Base-by-base conservation (phyloP, 1,139 yeast genomes). In the Wickerhamiella pararugosa region DNA sequence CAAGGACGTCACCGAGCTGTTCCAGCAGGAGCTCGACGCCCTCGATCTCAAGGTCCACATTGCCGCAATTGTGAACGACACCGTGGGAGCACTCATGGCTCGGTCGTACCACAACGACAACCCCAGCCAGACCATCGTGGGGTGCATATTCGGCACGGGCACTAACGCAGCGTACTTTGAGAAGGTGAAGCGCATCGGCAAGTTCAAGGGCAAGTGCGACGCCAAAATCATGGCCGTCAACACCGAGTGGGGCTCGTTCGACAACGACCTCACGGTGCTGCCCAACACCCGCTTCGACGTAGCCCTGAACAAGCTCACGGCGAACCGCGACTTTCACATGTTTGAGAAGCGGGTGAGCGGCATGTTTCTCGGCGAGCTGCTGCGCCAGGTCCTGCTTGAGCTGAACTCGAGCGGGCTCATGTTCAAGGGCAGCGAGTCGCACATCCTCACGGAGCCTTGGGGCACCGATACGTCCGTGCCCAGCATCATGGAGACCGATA, bases 231-330 rank as follows among this genome's bases (percentile, higher is more conserved):
- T 87, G 96, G 81, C 84, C 45, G 71, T 87, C 55, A 87, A 87
- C 65, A 86, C 95, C 35, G 97, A 87, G 64, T 87, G 97, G 95
- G 97, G 97, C 47, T 82, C 94, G 36, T 87, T 86, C 57, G 97
- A 87, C 61, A 86, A 86, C 55, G 75, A 73, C 27, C 67, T 84
- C 44, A 65, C 73, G 51, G 66, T 75, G 37, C 67, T 86, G 51
- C 96, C 95, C 45, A 69, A 65, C 41, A 82, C 93, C 5, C 71
- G 73, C 48, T 86, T 76, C 58, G 97, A 87, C 62, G 60, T 63
- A 38, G 67, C 64, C 30, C 73, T 87, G 48, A 94, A 87, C 60
- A 68, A 69, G 51, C 58, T 60, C 37, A 81, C 95, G n/a, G 71
- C 90, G 9, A 87, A 87, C 60, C 76, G 74, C 29, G 92, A 90